phyloP scores from a whole-genome alignment of 2,329 filamentous ascomycete genomes.

The Fusarium beomiforme region DNA sequence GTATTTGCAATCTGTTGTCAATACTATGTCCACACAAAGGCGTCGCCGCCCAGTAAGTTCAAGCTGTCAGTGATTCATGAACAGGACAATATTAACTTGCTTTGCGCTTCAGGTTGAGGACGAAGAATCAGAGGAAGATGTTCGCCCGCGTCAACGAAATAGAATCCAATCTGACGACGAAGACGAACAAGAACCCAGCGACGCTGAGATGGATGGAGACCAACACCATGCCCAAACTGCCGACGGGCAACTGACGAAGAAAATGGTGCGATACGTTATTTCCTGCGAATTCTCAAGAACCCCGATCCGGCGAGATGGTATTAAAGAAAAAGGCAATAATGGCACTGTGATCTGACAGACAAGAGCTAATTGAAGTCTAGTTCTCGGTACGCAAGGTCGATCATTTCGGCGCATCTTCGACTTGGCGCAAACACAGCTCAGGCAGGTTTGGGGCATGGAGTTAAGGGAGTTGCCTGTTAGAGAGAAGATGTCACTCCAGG shows the following conservation, averaged over 20 bases:
- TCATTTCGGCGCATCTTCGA: constrained; percentile 82
- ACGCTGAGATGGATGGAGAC: constrained; percentile 48
- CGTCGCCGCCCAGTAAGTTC: constrained; percentile 47
- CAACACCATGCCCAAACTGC: constrained; percentile 49
- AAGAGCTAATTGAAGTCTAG: constrained; percentile 51
- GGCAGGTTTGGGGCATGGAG: constrained; percentile 87
- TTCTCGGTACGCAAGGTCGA: constrained; percentile 75
- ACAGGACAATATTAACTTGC: constrained; percentile 7
- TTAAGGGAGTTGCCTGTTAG: constrained; percentile 82
- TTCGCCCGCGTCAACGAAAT: constrained; percentile 47
- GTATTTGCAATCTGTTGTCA: background rate
- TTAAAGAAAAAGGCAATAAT: constrained; percentile 68
- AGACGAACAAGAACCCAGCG: constrained; percentile 50
- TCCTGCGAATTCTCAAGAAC: constrained; percentile 72
- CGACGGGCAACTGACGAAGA: constrained; percentile 67
- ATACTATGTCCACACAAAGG: constrained; percentile 48
- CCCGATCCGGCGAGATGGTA: constrained; percentile 68
- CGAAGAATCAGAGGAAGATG: constrained; percentile 48
- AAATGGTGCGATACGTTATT: constrained; percentile 74
- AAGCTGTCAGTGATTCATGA: constrained; percentile 20
- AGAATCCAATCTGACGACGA: constrained; percentile 42
- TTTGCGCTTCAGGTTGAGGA: constrained; percentile 32
- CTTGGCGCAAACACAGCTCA: constrained; percentile 77
- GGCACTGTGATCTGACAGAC: rapidly evolving
- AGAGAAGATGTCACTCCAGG: constrained; percentile 83